Percentiles rank a stretch among this genome's conserved stretches.
phyloP scores from a whole-genome alignment of 2,329 filamentous ascomycete genomes.

The Tricladium varicosporioides region DNA sequence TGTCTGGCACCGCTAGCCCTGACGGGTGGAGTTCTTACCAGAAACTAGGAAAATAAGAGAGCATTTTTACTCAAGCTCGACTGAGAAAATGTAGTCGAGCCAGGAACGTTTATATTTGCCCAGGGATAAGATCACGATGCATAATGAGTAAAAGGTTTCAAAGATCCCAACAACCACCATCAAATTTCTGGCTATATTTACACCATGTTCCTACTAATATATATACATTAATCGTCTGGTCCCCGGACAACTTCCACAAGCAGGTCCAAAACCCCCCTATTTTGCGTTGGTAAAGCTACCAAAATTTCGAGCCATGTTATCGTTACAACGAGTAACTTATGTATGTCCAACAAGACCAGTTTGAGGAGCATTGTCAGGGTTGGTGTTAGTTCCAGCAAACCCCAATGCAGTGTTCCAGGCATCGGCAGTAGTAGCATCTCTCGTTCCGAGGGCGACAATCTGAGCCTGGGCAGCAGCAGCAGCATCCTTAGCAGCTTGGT shows the following conservation, averaged over 20 bases:
- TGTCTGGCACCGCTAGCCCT: too few relatives aligned
- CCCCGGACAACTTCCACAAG: neutral
- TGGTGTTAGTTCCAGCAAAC: slow-evolving; percentile 33
- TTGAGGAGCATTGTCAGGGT: slow-evolving; percentile 32
- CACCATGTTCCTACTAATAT: neutral
- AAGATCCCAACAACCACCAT: too few relatives aligned
- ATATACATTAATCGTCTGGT: neutral
- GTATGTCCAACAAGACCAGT: slow-evolving; percentile 31
- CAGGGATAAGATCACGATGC: too few relatives aligned
- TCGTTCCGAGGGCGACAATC: slow-evolving; percentile 49
- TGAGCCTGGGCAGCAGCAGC: slow-evolving; percentile 52
- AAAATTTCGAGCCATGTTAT: neutral
- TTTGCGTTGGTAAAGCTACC: neutral
- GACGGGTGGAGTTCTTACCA: too few relatives aligned
- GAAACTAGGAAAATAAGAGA: too few relatives aligned
- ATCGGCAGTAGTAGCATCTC: slow-evolving; percentile 47
- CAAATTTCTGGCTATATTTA: slow-evolving; percentile 6
- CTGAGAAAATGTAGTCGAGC: too few relatives aligned
- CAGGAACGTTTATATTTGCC: too few relatives aligned
- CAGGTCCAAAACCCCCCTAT: neutral
- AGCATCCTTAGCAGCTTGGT: slow-evolving; percentile 53
- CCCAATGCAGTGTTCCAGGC: slow-evolving; percentile 41
- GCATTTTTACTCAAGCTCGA: too few relatives aligned
- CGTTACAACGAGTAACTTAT: slow-evolving; percentile 14
- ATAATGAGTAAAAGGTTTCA: too few relatives aligned